Percentiles rank a stretch among this genome's conserved stretches.
These are phyloP conservation scores for Candida ortonii DNA, from an alignment of 805 yeast species.

Conservation along the genomic window DNA sequence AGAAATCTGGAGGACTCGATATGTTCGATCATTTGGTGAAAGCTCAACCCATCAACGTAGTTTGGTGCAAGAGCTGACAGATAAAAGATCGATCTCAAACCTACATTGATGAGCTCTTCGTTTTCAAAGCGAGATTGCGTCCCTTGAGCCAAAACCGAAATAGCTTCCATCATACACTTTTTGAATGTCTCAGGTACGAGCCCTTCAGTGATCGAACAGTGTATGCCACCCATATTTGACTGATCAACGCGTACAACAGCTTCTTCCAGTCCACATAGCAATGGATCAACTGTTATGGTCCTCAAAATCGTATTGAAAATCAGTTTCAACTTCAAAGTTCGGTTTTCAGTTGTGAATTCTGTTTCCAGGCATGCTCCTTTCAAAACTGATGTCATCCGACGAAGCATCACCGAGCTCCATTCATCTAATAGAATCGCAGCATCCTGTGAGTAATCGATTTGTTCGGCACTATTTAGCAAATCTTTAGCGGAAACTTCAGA, in stretches of 20 bases:
- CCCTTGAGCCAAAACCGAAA: neutral
- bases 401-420: conserved; percentile 4
- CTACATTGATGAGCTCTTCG: conserved; percentile 18
- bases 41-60: conserved; percentile 14
- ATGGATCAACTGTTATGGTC: conserved; percentile 43
- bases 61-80: conserved; percentile 27
- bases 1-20: conserved; percentile 28
- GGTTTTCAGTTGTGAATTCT: conserved; percentile 1
- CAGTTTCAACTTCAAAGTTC: neutral
- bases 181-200: neutral
- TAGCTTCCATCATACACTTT: conserved; percentile 1
- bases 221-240: conserved; percentile 6
- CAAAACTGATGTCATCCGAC: conserved; percentile 5
- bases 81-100: conserved; percentile 21
- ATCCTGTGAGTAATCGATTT: no score
- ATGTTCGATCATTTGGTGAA: conserved; percentile 17
- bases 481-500: no score
- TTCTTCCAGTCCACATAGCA: conserved; percentile 46
- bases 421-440: no score
- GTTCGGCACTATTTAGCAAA: no score
- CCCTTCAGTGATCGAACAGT: no score
- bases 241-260: conserved; percentile 49
- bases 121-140: conserved; percentile 7
- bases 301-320: conserved; percentile 31
- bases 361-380: no score